Evolutionary conservation across 1,284 basidiomycete genomes (phyloP).

Genomic region (Cryptococcus sp.): DNA sequence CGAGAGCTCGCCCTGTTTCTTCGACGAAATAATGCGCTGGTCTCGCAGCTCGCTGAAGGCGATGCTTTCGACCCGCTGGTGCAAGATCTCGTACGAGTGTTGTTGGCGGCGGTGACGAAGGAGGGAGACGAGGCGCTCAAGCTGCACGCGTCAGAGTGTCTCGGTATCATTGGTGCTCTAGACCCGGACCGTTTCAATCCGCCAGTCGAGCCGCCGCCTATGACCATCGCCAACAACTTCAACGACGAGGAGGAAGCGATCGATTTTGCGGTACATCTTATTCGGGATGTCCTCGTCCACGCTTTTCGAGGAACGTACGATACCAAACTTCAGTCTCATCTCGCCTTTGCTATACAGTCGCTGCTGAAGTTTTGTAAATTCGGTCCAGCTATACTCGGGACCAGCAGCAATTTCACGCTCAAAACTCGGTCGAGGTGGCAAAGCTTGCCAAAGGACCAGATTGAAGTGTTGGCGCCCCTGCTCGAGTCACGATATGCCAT

Average conservation of each 20-base stretch:
- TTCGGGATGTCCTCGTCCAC: conserved; percentile 80
- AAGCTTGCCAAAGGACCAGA: conserved; percentile 69
- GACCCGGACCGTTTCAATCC: conserved; percentile 80
- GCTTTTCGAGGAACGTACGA: conserved; percentile 91
- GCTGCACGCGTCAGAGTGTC: conserved; percentile 75
- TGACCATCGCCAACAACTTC: conserved; percentile 78
- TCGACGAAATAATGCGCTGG: conserved; percentile 51
- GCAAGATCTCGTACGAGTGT: conserved; percentile 61
- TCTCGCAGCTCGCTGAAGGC: conserved; percentile 65
- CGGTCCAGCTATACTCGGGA: conserved; percentile 50
- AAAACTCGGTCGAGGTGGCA: conserved; percentile 68
- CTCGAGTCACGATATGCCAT: conserved; percentile 63
- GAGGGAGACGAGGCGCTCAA: conserved; percentile 67
- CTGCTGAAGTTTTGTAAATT: conserved; percentile 85
- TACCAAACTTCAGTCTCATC: conserved; percentile 80
- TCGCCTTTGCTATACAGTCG: conserved; percentile 92
- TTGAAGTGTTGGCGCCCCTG: conserved; percentile 85
- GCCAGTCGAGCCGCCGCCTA: conserved; percentile 53
- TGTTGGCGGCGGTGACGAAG: conserved; percentile 67
- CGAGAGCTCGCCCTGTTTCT: conserved; percentile 69
- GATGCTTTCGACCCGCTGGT: conserved; percentile 79
- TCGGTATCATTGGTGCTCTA: conserved; percentile 89
- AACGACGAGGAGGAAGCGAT: conserved; percentile 71
- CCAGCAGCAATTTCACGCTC: conserved; percentile 53
- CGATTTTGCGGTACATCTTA: conserved; percentile 77